phyloP scores from a whole-genome alignment of 2,329 filamentous ascomycete species.

The Alternaria gaisen region DNA sequence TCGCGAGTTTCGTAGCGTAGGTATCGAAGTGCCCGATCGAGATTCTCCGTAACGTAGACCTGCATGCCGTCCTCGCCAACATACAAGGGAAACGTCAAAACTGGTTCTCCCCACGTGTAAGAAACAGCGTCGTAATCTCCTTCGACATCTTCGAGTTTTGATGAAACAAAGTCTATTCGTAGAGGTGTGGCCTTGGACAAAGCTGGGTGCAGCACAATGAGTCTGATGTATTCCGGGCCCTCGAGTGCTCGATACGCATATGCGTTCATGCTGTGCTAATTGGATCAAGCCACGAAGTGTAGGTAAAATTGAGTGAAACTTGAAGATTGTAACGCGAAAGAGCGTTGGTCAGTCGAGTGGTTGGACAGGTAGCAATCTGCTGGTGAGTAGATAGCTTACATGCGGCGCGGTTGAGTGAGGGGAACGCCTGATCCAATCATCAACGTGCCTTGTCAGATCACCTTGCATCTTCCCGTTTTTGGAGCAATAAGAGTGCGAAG shows the following conservation, averaged over 20 bases:
- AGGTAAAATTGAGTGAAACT: no score
- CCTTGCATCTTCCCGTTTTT: no score
- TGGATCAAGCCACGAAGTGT: background rate
- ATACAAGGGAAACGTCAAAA: background rate
- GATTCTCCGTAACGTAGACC: conserved; percentile 3
- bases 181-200: background rate
- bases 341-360: no score
- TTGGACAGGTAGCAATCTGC: no score
- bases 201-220: background rate
- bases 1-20: background rate
- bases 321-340: no score
- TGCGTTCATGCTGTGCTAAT: no score
- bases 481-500: no score
- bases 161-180: accelerated
- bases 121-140: conserved; percentile 19
- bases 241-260: background rate
- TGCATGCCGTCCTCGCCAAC: background rate
- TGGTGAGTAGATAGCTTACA: no score
- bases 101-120: conserved; percentile 18
- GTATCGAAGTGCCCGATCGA: conserved; percentile 13
- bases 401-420: no score
- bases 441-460: no score
- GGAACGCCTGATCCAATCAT: no score
- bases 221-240: background rate
- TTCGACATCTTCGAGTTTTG: background rate